Evolutionary conservation across 148 eudicot genomes (phyloP).

Genomic region (Chenopodium quinoa): DNA sequence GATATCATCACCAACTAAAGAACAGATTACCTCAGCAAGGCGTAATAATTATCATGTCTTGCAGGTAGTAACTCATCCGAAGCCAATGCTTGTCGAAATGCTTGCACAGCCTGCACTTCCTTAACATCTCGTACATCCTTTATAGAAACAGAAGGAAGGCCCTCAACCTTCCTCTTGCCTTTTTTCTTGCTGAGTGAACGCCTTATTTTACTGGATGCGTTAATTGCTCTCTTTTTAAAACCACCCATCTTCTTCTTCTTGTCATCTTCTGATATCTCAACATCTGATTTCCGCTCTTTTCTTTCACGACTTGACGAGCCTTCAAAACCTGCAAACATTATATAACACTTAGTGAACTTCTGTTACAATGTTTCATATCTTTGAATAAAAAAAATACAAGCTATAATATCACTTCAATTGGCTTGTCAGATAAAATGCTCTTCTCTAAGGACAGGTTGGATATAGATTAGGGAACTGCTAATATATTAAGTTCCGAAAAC

Average conservation of each 20-base stretch:
- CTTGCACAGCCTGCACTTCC: conserved; percentile 70
- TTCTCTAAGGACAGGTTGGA: not conserved
- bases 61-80: conserved; percentile 67
- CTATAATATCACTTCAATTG: conserved; percentile 1
- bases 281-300: conserved; percentile 40
- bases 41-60: conserved; percentile 66
- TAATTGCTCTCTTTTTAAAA: conserved; percentile 52
- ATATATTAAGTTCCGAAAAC: not conserved
- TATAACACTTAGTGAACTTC: conserved; percentile 9
- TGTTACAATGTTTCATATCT: not conserved
- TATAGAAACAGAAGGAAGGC: conserved; percentile 30
- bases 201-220: conserved; percentile 47
- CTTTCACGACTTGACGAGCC: conserved; percentile 37
- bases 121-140: conserved; percentile 58
- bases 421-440: not conserved
- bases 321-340: conserved; percentile 33
- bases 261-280: conserved; percentile 43
- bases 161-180: conserved; percentile 39
- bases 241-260: conserved; percentile 38
- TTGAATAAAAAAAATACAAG: not conserved
- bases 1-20: not conserved
- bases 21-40: conserved; percentile 62
- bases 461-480: not conserved
- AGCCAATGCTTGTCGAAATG: conserved; percentile 59
- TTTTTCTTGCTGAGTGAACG: conserved; percentile 40